Evolutionary conservation across 2,329 filamentous ascomycete species (phyloP).

Genomic region (Chalara sp.): DNA sequence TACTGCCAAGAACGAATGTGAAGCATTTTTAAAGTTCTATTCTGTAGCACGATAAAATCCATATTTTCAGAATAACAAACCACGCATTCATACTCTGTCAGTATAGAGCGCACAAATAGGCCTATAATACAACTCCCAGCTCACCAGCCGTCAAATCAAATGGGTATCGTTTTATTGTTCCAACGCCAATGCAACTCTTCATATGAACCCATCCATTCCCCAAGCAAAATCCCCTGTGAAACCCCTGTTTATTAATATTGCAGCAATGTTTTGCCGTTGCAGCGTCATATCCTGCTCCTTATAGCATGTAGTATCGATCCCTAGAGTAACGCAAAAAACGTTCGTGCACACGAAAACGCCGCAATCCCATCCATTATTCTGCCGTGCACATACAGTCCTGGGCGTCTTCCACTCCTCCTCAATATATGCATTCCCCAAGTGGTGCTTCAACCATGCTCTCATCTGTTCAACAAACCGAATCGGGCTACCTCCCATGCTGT

Average conservation of each 20-base stretch:
- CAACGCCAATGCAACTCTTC: slow-evolving; percentile 2
- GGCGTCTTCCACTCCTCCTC: slow-evolving; percentile 53
- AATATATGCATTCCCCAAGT: slow-evolving; percentile 49
- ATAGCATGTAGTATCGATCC: slow-evolving; percentile 37
- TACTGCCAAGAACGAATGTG: too few relatives aligned
- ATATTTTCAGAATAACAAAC: too few relatives aligned
- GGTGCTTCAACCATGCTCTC: slow-evolving; percentile 48
- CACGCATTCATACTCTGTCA: too few relatives aligned
- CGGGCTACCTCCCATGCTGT: slow-evolving; percentile 49
- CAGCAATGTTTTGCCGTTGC: slow-evolving; percentile 57
- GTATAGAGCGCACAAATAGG: too few relatives aligned
- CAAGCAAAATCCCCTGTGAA: slow-evolving; percentile 51
- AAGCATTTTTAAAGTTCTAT: too few relatives aligned
- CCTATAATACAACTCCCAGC: too few relatives aligned
- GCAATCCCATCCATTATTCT: slow-evolving; percentile 66
- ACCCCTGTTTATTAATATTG: slow-evolving; percentile 59
- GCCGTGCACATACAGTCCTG: slow-evolving; percentile 43
- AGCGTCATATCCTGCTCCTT: slow-evolving; percentile 46
- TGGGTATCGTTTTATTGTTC: too few relatives aligned
- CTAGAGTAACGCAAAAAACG: slow-evolving; percentile 48
- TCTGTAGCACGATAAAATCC: too few relatives aligned
- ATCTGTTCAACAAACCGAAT: slow-evolving; percentile 35
- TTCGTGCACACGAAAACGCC: slow-evolving; percentile 75
- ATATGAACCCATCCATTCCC: slow-evolving; percentile 14
- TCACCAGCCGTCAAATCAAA: too few relatives aligned